Conservation (phyloP, 75 land plant species). For the Pinus taeda region DNA sequence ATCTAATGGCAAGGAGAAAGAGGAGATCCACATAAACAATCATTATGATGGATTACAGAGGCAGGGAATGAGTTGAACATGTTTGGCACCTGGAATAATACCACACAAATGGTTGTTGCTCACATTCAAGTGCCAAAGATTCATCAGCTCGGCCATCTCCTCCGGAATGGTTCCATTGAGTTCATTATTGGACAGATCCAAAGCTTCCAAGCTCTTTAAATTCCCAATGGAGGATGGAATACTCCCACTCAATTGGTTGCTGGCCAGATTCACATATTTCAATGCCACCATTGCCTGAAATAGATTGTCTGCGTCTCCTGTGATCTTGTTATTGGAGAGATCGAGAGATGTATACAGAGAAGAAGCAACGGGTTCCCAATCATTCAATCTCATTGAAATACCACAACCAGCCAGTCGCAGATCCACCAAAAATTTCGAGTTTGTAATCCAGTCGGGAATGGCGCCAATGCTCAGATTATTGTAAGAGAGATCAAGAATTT, state of each 20-base stretch:
- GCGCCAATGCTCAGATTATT: constrained; percentile 23
- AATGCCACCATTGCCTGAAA: constrained; percentile 24
- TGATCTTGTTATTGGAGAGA: constrained; percentile 35
- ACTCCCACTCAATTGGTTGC: constrained; percentile 21
- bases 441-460: constrained; percentile 36
- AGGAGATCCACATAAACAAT: constrained; percentile 47
- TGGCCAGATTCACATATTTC: constrained; percentile 20
- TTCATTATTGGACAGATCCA: constrained; percentile 46
- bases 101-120: constrained; percentile 51
- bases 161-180: constrained; percentile 39
- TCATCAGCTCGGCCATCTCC: constrained; percentile 12
- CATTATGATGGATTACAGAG: constrained; percentile 13
- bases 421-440: constrained; percentile 20
- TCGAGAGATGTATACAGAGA: constrained; percentile 35
- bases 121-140: constrained; percentile 26
- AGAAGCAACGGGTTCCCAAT: constrained; percentile 30
- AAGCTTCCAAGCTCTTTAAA: constrained; percentile 23
- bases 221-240: neutral
- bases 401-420: constrained; percentile 41
- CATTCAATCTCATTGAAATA: constrained; percentile 22
- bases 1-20: constrained; percentile 21
- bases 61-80: constrained; percentile 16
- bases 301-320: constrained; percentile 29
- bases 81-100: constrained; percentile 25
- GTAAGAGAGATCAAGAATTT: constrained; percentile 38